These are phyloP conservation scores for Pseudogymnoascus sp. DNA, from an alignment of 2,329 filamentous ascomycete genomes.

Conservation along the genomic window DNA sequence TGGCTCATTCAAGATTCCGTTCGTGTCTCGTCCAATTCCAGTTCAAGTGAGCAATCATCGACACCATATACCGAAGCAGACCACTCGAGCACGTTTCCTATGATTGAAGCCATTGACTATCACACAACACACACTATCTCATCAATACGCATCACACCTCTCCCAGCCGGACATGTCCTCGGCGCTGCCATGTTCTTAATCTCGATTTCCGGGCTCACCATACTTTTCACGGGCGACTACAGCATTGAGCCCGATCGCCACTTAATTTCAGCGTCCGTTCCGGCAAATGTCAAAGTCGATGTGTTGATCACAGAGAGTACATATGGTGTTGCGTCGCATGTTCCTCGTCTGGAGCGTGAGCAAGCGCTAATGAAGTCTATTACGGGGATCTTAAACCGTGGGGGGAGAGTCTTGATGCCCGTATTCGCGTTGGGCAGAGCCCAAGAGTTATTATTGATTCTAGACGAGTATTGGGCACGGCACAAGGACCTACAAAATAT, in stretches of 20 bases:
- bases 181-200: slow-evolving; percentile 98
- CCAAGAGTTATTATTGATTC: slow-evolving; percentile 85
- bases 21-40: slow-evolving; percentile 60
- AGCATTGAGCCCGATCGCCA: slow-evolving; percentile 92
- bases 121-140: slow-evolving; percentile 96
- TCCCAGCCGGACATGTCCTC: slow-evolving; percentile 94
- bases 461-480: slow-evolving; percentile 94
- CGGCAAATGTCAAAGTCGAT: slow-evolving; percentile 82
- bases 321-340: slow-evolving; percentile 90
- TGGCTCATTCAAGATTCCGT: slow-evolving; percentile 98
- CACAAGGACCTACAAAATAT: slow-evolving; percentile 82
- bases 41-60: slow-evolving; percentile 55
- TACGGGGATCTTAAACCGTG: slow-evolving; percentile 80
- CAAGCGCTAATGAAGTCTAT: slow-evolving; percentile 93
- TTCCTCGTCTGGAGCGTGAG: slow-evolving; percentile 83
- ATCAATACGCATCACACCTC: slow-evolving; percentile 92
- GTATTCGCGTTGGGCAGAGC: slow-evolving; percentile 92
- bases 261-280: slow-evolving; percentile 87
- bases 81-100: slow-evolving; percentile 83
- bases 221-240: slow-evolving; percentile 97
- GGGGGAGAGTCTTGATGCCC: slow-evolving; percentile 85
- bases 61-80: slow-evolving; percentile 92
- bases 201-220: slow-evolving; percentile 92
- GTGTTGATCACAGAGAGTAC: slow-evolving; percentile 97
- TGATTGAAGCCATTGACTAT: slow-evolving; percentile 97